Evolutionary conservation across 768 basidiomycete species (phyloP).

Genomic region (Russula virescens): DNA sequence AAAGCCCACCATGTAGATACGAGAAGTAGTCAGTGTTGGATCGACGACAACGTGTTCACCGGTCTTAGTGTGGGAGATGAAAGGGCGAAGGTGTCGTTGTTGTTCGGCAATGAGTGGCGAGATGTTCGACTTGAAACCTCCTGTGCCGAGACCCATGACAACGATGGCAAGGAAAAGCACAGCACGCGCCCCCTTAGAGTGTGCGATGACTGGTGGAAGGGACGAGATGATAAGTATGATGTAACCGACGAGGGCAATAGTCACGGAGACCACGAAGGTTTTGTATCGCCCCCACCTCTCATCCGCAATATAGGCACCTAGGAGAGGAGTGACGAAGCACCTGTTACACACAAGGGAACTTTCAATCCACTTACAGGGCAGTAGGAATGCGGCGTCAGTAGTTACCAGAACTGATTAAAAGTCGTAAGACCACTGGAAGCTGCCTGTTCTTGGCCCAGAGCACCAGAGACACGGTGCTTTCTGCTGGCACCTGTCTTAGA

Average conservation of each 20-base stretch:
- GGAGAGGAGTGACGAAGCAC: conserved; percentile 32
- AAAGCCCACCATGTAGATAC: conserved; percentile 32
- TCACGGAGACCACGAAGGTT: conserved; percentile 34
- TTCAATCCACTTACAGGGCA: conserved; percentile 1
- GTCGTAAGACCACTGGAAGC: conserved; percentile 28
- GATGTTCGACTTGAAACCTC: conserved; percentile 37
- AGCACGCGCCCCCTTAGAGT: conserved; percentile 25
- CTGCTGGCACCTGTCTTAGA: conserved; percentile 26
- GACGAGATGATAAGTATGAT: conserved; percentile 32
- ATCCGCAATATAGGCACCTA: conserved; percentile 40
- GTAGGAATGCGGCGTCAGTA: conserved; percentile 13
- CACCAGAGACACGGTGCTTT: conserved; percentile 24
- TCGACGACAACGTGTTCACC: conserved; percentile 37
- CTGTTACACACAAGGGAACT: conserved; percentile 2
- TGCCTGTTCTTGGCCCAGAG: conserved; percentile 25
- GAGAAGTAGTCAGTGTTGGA: conserved; percentile 33
- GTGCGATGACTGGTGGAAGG: conserved; percentile 29
- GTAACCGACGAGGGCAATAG: conserved; percentile 32
- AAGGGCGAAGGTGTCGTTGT: conserved; percentile 24
- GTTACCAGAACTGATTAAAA: conserved; percentile 28
- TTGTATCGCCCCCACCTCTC: conserved; percentile 39
- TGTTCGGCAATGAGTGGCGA: conserved; percentile 40
- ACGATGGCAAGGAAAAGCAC: conserved; percentile 31
- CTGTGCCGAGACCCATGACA: conserved; percentile 34
- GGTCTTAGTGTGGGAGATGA: conserved; percentile 23